Evolutionary conservation across 2,329 filamentous ascomycete genomes (phyloP), one percentile per base, ranked within the genome.

Genomic region (Golovinomyces cichoracearum): DNA sequence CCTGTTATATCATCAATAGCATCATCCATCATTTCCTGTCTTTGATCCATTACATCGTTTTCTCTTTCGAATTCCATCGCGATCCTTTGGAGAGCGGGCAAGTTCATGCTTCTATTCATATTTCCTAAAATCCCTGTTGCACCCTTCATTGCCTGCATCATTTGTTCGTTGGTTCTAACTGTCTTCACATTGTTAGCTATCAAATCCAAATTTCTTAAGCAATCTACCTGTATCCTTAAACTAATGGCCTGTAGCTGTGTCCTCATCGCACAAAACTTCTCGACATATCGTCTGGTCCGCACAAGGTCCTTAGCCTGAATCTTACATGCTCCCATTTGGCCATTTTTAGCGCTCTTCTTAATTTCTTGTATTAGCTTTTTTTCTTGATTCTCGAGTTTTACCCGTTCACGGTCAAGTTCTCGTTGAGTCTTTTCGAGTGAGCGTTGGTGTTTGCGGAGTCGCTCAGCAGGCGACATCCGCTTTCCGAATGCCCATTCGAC

Each of bases 81-180:
- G 61, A 98, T 98, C 50, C 88, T 77, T 63, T 95, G 88, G 29
- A 98, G 69, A 17, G 85, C 85, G 0, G 90, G 90, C 2, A 98
- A 75, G 61, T 98, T 95, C 86, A 95, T 95, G 54, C 83, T 83
- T 54, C 82, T 74, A 64, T 98, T 98, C 90, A 98, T 98, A 66
- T 82, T 92, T 49, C 86, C 85, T 6, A 98, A 69, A 2, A 93
- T 78, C 64, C 80, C 78, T 1, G 90, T 95, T 4, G 90, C 90
- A 29, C 90, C 90, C 65, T 94, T 98, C 90, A 98, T 95, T 7
- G 86, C 90, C 64, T 93, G 84, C 86, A 94, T 94, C 90, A 98
- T 98, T 65, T 95, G 88, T 64, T 98, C 90, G 64, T 98, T 98
- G 56, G 86, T 94, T 54, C 90, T 78, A 54, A 95, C 88, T 46